Conservation (phyloP, 2,329 filamentous ascomycete species). For the Thielaviopsis populi region DNA sequence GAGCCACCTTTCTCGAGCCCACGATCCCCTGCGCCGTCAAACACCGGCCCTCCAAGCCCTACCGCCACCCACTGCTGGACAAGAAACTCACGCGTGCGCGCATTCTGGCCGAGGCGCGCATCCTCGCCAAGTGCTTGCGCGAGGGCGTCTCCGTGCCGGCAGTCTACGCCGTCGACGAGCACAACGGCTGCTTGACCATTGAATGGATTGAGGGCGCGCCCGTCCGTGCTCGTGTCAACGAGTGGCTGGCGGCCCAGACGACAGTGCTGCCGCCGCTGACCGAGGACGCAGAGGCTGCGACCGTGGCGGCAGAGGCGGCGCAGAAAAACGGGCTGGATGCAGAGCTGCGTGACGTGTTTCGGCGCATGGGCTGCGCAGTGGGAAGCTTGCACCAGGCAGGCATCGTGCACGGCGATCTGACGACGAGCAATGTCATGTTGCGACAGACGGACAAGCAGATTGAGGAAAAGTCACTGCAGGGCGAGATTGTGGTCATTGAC, state of each 20-base stretch:
- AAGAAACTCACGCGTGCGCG: slow-evolving; percentile 72
- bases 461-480: slow-evolving; percentile 32
- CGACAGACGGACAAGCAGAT: slow-evolving; percentile 26
- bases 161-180: slow-evolving; percentile 54
- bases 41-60: slow-evolving; percentile 78
- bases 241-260: slow-evolving; percentile 42
- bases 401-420: slow-evolving; percentile 87
- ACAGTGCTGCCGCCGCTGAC: slow-evolving; percentile 22
- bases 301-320: slow-evolving; percentile 19
- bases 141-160: slow-evolving; percentile 73
- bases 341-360: slow-evolving; percentile 48
- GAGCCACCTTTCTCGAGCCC: slow-evolving; percentile 61
- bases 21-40: slow-evolving; percentile 65
- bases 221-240: slow-evolving; percentile 54
- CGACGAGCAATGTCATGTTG: slow-evolving; percentile 93
- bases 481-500: slow-evolving; percentile 81
- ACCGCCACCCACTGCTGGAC: slow-evolving; percentile 82
- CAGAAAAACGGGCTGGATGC: slow-evolving; percentile 29
- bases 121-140: slow-evolving; percentile 60
- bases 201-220: slow-evolving; percentile 70
- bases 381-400: slow-evolving; percentile 69
- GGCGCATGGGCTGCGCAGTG: slow-evolving; percentile 53
- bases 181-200: slow-evolving; percentile 59
- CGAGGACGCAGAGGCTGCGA: slow-evolving; percentile 8
- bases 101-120: slow-evolving; percentile 75